Percentiles rank a stretch among this genome's conserved stretches.
phyloP scores from a whole-genome alignment of 2,329 filamentous ascomycete genomes.

The Penicillium sp. region DNA sequence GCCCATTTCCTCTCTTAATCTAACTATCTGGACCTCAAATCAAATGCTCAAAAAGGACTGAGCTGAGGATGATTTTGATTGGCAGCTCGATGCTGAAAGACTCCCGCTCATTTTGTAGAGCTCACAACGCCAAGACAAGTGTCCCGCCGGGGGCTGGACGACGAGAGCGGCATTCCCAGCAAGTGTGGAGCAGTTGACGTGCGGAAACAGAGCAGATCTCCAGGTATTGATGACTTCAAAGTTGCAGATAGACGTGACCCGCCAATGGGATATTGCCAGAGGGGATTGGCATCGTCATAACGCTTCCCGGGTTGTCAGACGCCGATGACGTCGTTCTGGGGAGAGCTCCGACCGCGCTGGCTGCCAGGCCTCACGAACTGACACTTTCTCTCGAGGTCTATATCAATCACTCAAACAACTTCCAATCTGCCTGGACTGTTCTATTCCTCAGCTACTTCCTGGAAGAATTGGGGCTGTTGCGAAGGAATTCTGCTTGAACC shows the following conservation, averaged over 20 bases:
- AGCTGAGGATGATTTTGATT: neutral
- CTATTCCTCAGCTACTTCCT: neutral
- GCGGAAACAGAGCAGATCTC: conserved; percentile 12
- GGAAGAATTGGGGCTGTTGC: conserved; percentile 8
- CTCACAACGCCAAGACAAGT: conserved; percentile 12
- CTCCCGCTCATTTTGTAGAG: neutral
- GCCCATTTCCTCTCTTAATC: no score
- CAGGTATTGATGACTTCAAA: neutral
- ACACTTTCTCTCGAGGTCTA: conserved; percentile 1
- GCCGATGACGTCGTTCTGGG: conserved; percentile 31
- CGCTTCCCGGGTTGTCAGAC: conserved; percentile 22
- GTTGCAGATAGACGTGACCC: conserved; percentile 6
- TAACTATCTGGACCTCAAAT: no score
- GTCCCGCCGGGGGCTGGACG: conserved; percentile 5
- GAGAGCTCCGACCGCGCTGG: conserved; percentile 14
- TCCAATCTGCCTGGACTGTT: neutral
- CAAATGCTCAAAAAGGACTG: no score
- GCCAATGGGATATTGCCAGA: conserved; percentile 4
- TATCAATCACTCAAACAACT: neutral
- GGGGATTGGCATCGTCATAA: conserved; percentile 25
- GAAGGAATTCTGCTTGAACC: conserved; percentile 2
- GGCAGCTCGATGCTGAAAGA: neutral
- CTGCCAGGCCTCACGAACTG: neutral
- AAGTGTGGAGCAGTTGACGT: conserved; percentile 6
- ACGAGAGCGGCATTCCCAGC: conserved; percentile 5